These are phyloP conservation scores for Globisporangium cederbergense DNA, from an alignment of 352 stramenopile genomes.

Conservation along the genomic window DNA sequence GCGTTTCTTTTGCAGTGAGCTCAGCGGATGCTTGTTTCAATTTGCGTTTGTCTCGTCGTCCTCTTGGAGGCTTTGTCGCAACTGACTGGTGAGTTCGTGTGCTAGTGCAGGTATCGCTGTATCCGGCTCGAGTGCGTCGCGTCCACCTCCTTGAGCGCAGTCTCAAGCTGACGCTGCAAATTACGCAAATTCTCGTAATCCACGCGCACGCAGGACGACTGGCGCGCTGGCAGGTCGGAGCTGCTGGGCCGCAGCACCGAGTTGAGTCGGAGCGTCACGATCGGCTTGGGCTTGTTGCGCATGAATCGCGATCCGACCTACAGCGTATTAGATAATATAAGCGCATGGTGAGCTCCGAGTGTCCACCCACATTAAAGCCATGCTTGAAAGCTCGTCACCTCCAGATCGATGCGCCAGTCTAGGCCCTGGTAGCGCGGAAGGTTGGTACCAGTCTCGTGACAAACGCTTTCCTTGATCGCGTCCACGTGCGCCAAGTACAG, in stretches of 20 bases:
- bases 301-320: slow-evolving; percentile 65
- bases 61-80: not conserved
- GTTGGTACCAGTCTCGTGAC: slow-evolving; percentile 32
- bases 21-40: not conserved
- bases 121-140: slow-evolving; percentile 70
- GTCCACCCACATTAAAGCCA: not conserved
- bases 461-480: slow-evolving; percentile 50
- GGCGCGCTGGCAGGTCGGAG: slow-evolving; percentile 19
- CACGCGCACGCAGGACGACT: slow-evolving; percentile 51
- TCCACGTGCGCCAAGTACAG: slow-evolving; percentile 45
- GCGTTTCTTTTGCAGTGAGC: not conserved
- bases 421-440: slow-evolving; percentile 58
- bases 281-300: slow-evolving; percentile 55
- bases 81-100: slow-evolving; percentile 8
- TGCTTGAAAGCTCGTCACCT: slow-evolving; percentile 31
- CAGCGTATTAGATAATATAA: not conserved
- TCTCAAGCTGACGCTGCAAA: slow-evolving; percentile 63
- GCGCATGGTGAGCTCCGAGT: not conserved
- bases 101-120: slow-evolving; percentile 64
- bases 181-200: slow-evolving; percentile 65
- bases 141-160: slow-evolving; percentile 62
- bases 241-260: slow-evolving; percentile 26
- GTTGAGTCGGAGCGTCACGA: slow-evolving; percentile 65
- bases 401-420: slow-evolving; percentile 80
- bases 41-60: not conserved